Base-by-base conservation (phyloP, 2,329 filamentous ascomycete species). In the Talaromyces funiculosus region DNA sequence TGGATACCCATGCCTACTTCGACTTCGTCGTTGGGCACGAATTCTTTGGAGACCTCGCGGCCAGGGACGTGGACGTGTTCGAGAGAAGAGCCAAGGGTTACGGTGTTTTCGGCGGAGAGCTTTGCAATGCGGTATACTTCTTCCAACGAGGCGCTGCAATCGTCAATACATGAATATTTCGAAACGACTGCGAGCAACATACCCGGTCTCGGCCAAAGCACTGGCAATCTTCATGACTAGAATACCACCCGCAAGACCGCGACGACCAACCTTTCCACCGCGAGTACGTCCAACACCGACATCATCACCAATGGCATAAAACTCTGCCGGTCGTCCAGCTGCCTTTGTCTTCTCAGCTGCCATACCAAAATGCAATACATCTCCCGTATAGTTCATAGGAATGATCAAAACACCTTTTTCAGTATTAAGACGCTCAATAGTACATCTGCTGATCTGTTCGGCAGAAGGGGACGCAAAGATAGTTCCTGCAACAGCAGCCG, bases 61-160 rank as follows among this genome's bases (percentile, higher is more conserved):
- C 93, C 92, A 0, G 93, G 93, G 0, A 97, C 90, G 71, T 97
- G 93, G n/a, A 97, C 92, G 72, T 96, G 92, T 64, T 89, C 88
- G 43, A 97, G 78, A 57, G 90, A 93, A 3, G 90, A 89, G 16
- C 92, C 93, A 22, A 97, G 90, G 43, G 89, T 92, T 35, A 95
- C 89, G 6, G 93, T 77, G 71, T 96, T 96, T 18, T 84, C 81
- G 2, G 90, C 87, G 3, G 85, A 84, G 54, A 91, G 76, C 68
- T 86, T 82, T 6, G 91, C 92, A 10, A 92, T 84, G 64, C 82
- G 80, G 62, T 86, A 83, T 3, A 95, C 90, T 60, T 96, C 84
- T 22, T 86, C 81, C 64, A 96, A 77, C 49, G 80, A 79, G 8
- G 77, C 77, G 62, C 75, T 77, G 7, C 29, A 47, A 47, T 45